A percentile compares a stretch with the other conserved stretches of the same genome.
Evolutionary conservation across 306 rosid genomes (phyloP).

Genomic region (Medicago truncatula): MtrunA17r5.0-ANR NC_053044.1:49071001-49071500

Average conservation of each 20-base stretch:
- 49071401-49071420: conserved; percentile 35
- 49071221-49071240: conserved; percentile 95
- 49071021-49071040: conserved; percentile 27
- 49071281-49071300: conserved; percentile 98
- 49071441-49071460: conserved; percentile 98
- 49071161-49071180: conserved; percentile 99
- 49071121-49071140: conserved; percentile 36
- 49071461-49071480: conserved; percentile 85
- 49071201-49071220: conserved; percentile 98
- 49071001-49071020: conserved; percentile 11
- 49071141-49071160: conserved; percentile 33
- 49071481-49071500: conserved; percentile 86
- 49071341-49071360: conserved; percentile 19
- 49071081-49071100: conserved; percentile 31
- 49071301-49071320: conserved; percentile 43
- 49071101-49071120: conserved; percentile 32
- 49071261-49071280: conserved; percentile 92
- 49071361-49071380: conserved; percentile 23
- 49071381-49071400: conserved; percentile 31
- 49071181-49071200: conserved; percentile 93
- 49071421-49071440: conserved; percentile 72
- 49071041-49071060: conserved; percentile 23
- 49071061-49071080: conserved; percentile 1
- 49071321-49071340: conserved; percentile 22
- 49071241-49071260: conserved; percentile 85